A percentile compares a stretch with the other conserved stretches of the same genome.
These are phyloP conservation scores for Pleurotus eryngii DNA, from an alignment of 768 basidiomycete species.

Conservation along the genomic window DNA sequence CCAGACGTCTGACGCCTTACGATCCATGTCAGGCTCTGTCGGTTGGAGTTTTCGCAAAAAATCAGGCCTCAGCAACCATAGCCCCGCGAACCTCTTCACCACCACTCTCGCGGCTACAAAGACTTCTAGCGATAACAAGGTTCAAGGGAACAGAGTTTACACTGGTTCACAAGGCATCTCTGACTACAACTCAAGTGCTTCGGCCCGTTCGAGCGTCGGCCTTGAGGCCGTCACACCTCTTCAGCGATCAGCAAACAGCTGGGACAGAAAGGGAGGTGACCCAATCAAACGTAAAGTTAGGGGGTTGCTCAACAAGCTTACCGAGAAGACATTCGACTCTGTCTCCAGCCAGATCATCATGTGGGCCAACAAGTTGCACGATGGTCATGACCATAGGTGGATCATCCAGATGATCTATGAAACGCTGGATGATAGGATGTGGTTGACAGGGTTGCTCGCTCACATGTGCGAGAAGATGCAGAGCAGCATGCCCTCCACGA, in stretches of 20 bases:
- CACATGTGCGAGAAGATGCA: conserved; percentile 93
- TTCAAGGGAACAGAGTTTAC: conserved; percentile 42
- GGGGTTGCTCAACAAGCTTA: conserved; percentile 88
- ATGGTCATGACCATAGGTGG: conserved; percentile 90
- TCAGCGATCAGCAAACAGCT: conserved; percentile 73
- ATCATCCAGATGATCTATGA: conserved; percentile 96
- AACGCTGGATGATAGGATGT: conserved; percentile 94
- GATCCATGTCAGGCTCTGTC: conserved; percentile 39
- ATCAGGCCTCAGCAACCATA: conserved; percentile 46
- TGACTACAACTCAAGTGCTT: conserved; percentile 26
- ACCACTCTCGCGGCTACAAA: conserved; percentile 46
- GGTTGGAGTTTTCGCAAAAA: conserved; percentile 32
- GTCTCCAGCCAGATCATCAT: conserved; percentile 93
- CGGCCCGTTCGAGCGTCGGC: conserved; percentile 21
- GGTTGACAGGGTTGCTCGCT: conserved; percentile 97
- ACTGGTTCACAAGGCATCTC: conserved; percentile 30
- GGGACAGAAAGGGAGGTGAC: conserved; percentile 67
- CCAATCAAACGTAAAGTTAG: conserved; percentile 93
- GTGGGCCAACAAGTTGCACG: conserved; percentile 93
- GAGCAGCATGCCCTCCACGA: conserved; percentile 88
- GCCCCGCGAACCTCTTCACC: conserved; percentile 35
- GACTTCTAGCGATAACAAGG: conserved; percentile 71
- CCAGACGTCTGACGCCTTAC: conserved; percentile 38
- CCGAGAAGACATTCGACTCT: conserved; percentile 93
- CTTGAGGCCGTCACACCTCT: conserved; percentile 77